A percentile compares a stretch with the other conserved stretches of the same genome.
phyloP scores from a whole-genome alignment of 1,284 basidiomycete species.

The Stereum hirsutum region DNA sequence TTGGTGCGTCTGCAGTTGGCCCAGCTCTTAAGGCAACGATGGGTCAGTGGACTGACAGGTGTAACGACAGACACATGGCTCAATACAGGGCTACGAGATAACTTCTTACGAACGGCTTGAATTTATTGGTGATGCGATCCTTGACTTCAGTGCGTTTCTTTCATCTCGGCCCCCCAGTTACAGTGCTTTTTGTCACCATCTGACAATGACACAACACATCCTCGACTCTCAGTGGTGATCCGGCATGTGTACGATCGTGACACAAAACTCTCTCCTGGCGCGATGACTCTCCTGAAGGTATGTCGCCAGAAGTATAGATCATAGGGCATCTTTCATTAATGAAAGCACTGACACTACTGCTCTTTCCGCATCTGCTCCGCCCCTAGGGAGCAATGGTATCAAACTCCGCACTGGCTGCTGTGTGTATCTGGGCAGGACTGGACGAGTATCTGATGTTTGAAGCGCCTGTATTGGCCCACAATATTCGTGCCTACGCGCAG shows the following conservation, averaged over 20 bases:
- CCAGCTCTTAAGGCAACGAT: not conserved
- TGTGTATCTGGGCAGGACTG: slow-evolving; percentile 61
- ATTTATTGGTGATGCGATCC: slow-evolving; percentile 75
- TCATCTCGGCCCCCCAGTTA: slow-evolving; percentile 2
- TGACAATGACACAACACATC: too few species aligned
- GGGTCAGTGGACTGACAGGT: not conserved
- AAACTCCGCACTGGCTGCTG: slow-evolving; percentile 61
- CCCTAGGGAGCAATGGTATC: slow-evolving; percentile 72
- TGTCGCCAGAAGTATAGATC: too few species aligned
- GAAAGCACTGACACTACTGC: slow-evolving; percentile 7
- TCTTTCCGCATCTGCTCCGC: slow-evolving; percentile 1
- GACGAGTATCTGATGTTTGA: slow-evolving; percentile 52
- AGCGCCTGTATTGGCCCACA: slow-evolving; percentile 36
- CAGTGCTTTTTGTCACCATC: not conserved
- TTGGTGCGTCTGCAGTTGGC: slow-evolving; percentile 37
- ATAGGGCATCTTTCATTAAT: not conserved
- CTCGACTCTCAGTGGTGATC: slow-evolving; percentile 52
- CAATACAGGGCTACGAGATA: slow-evolving; percentile 41
- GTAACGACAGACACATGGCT: slow-evolving; percentile 52
- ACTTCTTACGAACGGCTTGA: slow-evolving; percentile 67
- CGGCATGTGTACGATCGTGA: slow-evolving; percentile 59
- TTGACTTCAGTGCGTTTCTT: slow-evolving; percentile 60
- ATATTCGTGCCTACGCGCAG: slow-evolving; percentile 45
- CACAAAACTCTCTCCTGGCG: slow-evolving; percentile 56
- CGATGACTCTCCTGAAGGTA: slow-evolving; percentile 71